Percentiles rank a stretch among this genome's conserved stretches.
phyloP scores from a whole-genome alignment of 2,329 filamentous ascomycete genomes.

The Cytospora piceicola region DNA sequence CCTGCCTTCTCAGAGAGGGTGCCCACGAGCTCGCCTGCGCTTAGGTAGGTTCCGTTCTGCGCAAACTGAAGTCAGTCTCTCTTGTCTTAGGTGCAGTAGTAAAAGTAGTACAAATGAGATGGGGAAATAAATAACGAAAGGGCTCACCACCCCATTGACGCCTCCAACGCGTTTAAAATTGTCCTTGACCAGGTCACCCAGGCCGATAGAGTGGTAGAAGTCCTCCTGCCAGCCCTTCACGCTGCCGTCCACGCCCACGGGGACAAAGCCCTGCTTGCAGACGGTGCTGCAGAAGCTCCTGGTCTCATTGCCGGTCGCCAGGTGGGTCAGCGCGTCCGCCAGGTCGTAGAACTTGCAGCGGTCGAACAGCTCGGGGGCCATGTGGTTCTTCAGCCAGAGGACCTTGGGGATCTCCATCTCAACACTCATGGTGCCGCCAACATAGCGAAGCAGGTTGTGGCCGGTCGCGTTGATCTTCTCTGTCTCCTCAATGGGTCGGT shows the following conservation, averaged over 20 bases:
- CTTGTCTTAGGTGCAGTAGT: constrained; percentile 7
- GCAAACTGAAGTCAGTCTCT: constrained; percentile 32
- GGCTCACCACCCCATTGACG: constrained; percentile 89
- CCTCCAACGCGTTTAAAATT: constrained; percentile 93
- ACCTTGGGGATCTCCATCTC: constrained; percentile 99
- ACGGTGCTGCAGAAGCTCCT: constrained; percentile 95
- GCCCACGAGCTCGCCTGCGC: constrained; percentile 89
- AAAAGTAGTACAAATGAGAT: constrained; percentile 31
- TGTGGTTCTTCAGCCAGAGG: constrained; percentile 97
- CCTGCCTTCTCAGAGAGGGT: constrained; percentile 83
- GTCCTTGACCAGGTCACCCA: constrained; percentile 82
- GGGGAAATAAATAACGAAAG: constrained; percentile 42
- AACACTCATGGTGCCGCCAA: constrained; percentile 97
- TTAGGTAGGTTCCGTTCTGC: constrained; percentile 89
- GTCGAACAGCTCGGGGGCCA: constrained; percentile 88
- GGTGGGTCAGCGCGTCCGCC: constrained; percentile 87
- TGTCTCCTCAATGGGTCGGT: constrained; percentile 88
- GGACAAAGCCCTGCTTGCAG: constrained; percentile 96
- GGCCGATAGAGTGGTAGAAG: constrained; percentile 83
- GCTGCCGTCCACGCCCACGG: constrained; percentile 95
- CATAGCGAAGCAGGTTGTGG: constrained; percentile 92
- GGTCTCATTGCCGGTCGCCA: constrained; percentile 90
- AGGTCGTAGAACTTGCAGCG: constrained; percentile 98
- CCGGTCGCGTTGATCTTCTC: constrained; percentile 90
- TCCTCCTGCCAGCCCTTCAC: constrained; percentile 98